A percentile compares a stretch with the other conserved stretches of the same genome.
phyloP scores from a whole-genome alignment of 192 early-diverging fungal genomes.

The Spinellus fusiger region DNA sequence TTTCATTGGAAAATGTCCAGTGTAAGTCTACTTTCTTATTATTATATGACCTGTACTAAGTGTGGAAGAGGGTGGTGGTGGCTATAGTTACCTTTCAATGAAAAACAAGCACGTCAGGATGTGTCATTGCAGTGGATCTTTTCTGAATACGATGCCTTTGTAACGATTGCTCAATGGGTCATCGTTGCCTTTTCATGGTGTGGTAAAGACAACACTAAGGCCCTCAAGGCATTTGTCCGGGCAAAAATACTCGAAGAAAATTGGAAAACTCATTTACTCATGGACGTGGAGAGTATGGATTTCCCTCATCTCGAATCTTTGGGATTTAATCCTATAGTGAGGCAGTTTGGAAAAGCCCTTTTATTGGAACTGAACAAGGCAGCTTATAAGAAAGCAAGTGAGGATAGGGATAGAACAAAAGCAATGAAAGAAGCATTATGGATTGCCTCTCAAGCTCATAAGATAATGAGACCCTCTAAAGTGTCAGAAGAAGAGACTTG shows the following conservation, averaged over 20 bases:
- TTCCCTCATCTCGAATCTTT: constrained; percentile 1
- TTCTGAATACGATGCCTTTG: constrained; percentile 1
- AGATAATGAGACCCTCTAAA: constrained; percentile 17
- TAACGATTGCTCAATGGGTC: not conserved
- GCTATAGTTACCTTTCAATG: too few relatives aligned
- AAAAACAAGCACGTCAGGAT: too few relatives aligned
- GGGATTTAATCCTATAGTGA: not conserved
- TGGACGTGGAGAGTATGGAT: not conserved
- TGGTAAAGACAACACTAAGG: constrained; percentile 1
- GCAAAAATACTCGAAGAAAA: constrained; percentile 16
- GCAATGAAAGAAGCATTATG: constrained; percentile 27
- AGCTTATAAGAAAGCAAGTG: constrained; percentile 14
- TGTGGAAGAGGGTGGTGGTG: too few relatives aligned
- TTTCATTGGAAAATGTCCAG: too few relatives aligned
- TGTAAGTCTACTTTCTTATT: too few relatives aligned
- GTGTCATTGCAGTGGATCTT: too few relatives aligned
- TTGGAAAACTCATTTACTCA: constrained; percentile 16
- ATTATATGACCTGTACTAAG: too few relatives aligned
- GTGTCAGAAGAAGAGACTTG: constrained; percentile 12
- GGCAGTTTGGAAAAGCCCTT: constrained; percentile 10
- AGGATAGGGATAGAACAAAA: constrained; percentile 17
- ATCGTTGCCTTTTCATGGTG: not conserved
- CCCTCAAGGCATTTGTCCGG: constrained; percentile 7
- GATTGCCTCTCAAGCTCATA: constrained; percentile 22
- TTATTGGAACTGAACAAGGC: constrained; percentile 9